Evolutionary conservation across 2,329 filamentous ascomycete genomes (phyloP), one percentile per base, ranked within the genome.

Genomic region (Apiospora sp.): DNA sequence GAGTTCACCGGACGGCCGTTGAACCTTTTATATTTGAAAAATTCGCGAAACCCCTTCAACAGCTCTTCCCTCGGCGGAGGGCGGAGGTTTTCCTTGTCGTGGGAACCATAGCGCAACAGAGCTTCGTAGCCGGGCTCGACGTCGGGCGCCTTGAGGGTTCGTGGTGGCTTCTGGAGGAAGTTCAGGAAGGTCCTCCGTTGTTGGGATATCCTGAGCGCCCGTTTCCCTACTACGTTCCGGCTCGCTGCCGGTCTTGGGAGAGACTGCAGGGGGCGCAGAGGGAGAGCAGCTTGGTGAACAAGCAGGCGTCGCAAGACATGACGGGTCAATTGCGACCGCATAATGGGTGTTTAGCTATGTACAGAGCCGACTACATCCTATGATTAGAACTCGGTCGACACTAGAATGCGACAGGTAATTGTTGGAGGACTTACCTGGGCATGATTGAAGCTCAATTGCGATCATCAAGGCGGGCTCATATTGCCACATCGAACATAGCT

Each of bases 51-150:
- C 6, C 93, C 93, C 48, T 88, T 84, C 0, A 90, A 82, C 2
- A 98, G 84, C 46, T 93, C 89, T n/a, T 86, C 81, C 3, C 86
- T 84, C 0, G 89, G 82, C 22, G 94, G 94, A 13, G 90, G 88
- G 46, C 94, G 89, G 48, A 91, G 85, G 70, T 89, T 87, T 72
- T 93, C 88, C 70, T 88, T 86, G 76, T 92, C 84, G 73, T 90
- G 88, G 76, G 89, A 89, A 70, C 89, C 85, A 80, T 94, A 88
- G 73, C 93, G 88, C 77, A 93, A 88, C 84, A 98, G 89, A 22
- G 88, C 88, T 75, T 91, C 90, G 78, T 95, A 89, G 71, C 94
- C 95, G 0, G 90, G 92, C 78, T 91, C 93, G 73, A 91, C 84
- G 77, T 91, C 87, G 69, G 91, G 86, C 30, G 90, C 86, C 80